Base-by-base conservation (phyloP, 805 yeast species). In the Wickerhamiella qilinensis region DNA sequence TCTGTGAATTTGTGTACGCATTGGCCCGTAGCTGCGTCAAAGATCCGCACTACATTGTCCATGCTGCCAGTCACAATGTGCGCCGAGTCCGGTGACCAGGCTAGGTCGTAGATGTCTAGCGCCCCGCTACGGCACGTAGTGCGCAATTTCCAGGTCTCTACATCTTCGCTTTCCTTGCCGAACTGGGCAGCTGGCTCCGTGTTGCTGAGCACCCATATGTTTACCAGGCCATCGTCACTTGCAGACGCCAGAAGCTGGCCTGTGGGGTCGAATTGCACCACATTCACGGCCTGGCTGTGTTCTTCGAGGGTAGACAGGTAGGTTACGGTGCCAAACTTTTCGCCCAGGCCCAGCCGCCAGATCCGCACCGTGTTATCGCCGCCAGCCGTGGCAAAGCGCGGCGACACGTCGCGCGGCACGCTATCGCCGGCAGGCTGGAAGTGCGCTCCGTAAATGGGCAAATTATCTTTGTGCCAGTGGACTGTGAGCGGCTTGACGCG, bases 231-330 rank as follows among this genome's bases (percentile, higher is more conserved):
- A 56, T 91, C 98, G 53, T 91, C 99, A 3, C 96, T 93, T 0
- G 94, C 96, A 0, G 88, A 70, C 0, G 97, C 97, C 18, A 91
- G 61, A 5, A 68, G 46, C 36, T 69, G 65, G 36, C 95, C 95
- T 2, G 56, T 58, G 2, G 77, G 75, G 51, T 73, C 77, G 53
- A 86, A 91, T 37, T 94, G 62, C 4, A 83, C 94, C 25, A 75
- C 86, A 53, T 91, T 91, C 17, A 91, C 95, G 0, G 97, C 95
- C 55, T 85, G 94, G 2, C 91, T 81, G 54, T 91, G 98, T 49
- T 84, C 85, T 3, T 78, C 58, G 37, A 91, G 65, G 0, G 95
- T 83, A 15, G 91, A 71, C 21, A 85, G 61, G 55, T 85, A 88
- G 43, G 75, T 79, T 15, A 85, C 79, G 0, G 35, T 36, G 18